Evolutionary conservation across 768 basidiomycete species (phyloP).

Genomic region (Sistotremastrum niveocremeum): DNA sequence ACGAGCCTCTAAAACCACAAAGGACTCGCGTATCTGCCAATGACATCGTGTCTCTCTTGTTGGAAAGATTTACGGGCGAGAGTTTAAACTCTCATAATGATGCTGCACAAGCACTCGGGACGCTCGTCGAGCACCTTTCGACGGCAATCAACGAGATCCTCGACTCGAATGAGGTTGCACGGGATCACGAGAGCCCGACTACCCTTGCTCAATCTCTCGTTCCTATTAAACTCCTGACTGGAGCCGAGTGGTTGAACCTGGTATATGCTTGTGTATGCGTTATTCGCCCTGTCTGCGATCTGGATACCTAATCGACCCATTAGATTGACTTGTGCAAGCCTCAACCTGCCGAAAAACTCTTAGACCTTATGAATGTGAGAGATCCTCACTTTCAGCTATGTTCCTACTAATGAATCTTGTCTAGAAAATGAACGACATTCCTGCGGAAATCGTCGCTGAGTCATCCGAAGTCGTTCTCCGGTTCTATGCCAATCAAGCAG

Average conservation of each 20-base stretch:
- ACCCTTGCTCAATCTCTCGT: slow-evolving; percentile 9
- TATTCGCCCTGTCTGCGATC: neutral
- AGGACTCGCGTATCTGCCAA: slow-evolving; percentile 3
- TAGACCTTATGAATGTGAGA: slow-evolving; percentile 41
- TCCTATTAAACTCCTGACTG: slow-evolving; percentile 33
- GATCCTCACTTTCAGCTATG: neutral
- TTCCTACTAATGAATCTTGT: neutral
- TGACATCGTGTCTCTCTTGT: neutral
- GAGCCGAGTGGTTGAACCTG: slow-evolving; percentile 40
- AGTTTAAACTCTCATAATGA: slow-evolving; percentile 4
- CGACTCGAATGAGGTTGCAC: neutral
- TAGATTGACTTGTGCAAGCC: slow-evolving; percentile 38
- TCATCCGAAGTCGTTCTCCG: slow-evolving; percentile 34
- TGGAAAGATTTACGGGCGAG: slow-evolving; percentile 10
- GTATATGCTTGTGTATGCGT: slow-evolving; percentile 35
- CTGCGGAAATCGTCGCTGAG: slow-evolving; percentile 26
- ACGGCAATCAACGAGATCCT: neutral
- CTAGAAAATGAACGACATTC: slow-evolving; percentile 22
- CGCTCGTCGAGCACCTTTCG: neutral
- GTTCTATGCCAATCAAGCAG: slow-evolving; percentile 33
- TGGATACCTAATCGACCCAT: neutral
- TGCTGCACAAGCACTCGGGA: neutral
- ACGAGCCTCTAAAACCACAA: slow-evolving; percentile 1
- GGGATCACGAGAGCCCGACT: neutral
- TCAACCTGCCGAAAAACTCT: slow-evolving; percentile 31